A percentile compares a stretch with the other conserved stretches of the same genome.
phyloP scores from a whole-genome alignment of 2,329 filamentous ascomycete genomes.

The Lachnellula suecica region DNA sequence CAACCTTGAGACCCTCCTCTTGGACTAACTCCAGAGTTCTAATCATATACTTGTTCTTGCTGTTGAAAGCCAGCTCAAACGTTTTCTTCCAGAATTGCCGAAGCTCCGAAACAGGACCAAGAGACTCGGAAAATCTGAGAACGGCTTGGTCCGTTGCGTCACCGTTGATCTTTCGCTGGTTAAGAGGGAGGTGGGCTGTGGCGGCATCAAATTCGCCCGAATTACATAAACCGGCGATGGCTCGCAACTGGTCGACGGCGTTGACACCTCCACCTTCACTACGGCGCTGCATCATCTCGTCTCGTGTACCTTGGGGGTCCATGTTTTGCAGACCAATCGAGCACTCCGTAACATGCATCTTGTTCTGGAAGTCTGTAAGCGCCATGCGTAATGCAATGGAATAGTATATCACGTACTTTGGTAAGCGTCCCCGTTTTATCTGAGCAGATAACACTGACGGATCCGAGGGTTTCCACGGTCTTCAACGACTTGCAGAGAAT shows the following conservation, averaged over 20 bases:
- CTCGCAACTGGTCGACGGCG: constrained; percentile 56
- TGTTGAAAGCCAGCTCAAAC: constrained; percentile 74
- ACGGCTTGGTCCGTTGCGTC: constrained; percentile 78
- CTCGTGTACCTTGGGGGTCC: constrained; percentile 46
- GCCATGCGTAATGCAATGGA: constrained; percentile 28
- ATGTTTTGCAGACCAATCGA: constrained; percentile 53
- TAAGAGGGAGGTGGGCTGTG: constrained; percentile 56
- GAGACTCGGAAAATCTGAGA: constrained; percentile 66
- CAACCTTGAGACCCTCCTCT: constrained; percentile 37
- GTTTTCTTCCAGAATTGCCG: constrained; percentile 63
- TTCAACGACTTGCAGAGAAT: constrained; percentile 79
- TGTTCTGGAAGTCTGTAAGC: constrained; percentile 48
- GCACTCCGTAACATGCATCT: constrained; percentile 72
- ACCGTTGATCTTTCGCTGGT: constrained; percentile 65
- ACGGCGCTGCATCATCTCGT: constrained; percentile 35
- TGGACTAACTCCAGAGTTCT: constrained; percentile 52
- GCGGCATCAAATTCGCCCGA: constrained; percentile 72
- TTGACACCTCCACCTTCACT: constrained; percentile 34
- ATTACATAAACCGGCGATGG: constrained; percentile 68
- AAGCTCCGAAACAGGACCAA: constrained; percentile 60
- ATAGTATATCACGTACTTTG: constrained; percentile 17
- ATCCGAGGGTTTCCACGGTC: constrained; percentile 73
- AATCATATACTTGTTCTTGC: constrained; percentile 83
- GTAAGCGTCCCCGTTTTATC: constrained; percentile 76
- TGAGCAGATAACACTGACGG: constrained; percentile 72